phyloP scores from a whole-genome alignment of 2,329 filamentous ascomycete species.

The Talaromyces sp. region DNA sequence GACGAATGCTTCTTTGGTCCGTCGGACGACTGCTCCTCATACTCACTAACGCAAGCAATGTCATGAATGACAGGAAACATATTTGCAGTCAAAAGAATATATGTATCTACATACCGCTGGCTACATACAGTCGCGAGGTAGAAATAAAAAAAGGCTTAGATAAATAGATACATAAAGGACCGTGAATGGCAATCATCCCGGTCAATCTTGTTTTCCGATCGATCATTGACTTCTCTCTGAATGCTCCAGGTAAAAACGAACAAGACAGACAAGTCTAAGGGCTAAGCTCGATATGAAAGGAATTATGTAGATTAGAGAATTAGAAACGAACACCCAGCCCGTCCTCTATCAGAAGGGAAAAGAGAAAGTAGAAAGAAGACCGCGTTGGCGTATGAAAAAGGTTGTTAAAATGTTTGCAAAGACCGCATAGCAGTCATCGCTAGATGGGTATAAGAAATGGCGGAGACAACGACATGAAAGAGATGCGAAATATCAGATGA shows the following conservation, averaged over 20 bases:
- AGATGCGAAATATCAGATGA: neutral
- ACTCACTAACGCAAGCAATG: neutral
- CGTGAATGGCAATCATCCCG: neutral
- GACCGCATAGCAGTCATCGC: slow-evolving; percentile 15
- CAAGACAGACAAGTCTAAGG: neutral
- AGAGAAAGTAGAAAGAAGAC: neutral
- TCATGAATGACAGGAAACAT: neutral
- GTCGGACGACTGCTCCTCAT: neutral
- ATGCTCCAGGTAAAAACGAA: neutral
- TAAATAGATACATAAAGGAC: slow-evolving; percentile 8
- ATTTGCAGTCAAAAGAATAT: slow-evolving; percentile 3
- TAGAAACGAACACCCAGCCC: slow-evolving; percentile 16
- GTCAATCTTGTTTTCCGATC: neutral
- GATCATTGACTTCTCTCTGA: neutral
- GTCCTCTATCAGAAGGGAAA: neutral
- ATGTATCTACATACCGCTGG: neutral
- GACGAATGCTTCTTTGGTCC: neutral
- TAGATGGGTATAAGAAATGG: slow-evolving; percentile 19
- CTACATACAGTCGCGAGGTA: neutral
- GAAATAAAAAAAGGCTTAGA: neutral
- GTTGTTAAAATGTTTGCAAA: slow-evolving; percentile 9
- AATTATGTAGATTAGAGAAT: slow-evolving; percentile 18
- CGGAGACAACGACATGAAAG: neutral
- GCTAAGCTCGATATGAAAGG: slow-evolving; percentile 14
- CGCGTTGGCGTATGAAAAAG: slow-evolving; percentile 10